Evolutionary conservation across 164 flowering plant genomes (phyloP), one percentile per base, ranked within the genome.

Genomic region (Akebia trifoliata): DNA sequence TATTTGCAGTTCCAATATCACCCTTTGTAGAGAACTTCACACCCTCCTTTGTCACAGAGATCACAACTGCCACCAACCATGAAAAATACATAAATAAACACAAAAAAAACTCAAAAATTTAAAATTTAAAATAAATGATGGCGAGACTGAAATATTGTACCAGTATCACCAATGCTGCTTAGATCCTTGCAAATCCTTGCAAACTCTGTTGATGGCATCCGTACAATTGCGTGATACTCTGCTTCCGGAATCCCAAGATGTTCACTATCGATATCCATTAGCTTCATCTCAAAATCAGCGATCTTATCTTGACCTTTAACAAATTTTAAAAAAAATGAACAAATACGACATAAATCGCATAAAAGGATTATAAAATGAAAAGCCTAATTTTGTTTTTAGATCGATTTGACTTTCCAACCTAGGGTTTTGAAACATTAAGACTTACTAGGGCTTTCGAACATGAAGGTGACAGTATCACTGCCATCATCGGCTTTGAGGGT

Each of bases 191-290:
- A 90, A 62, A 90, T 90, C 64, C 83, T 80, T 4, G 86, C 79
- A 72, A 87, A 90, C 67, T 90, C 97, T 20, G 81, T 59, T 0
- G 95, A 75, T 7, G 97, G 95, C 97, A 90, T 87, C 68, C 82
- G 64, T 4, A 87, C 89, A 49, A 90, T 87, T 17, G 95, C 84
- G 55, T 90, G 93, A 57, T 87, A 90, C 60, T 87, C 93, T 9
- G 95, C 85, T 60, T 90, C 95, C 0, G 97, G 97, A 46, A 90
- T 90, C 21, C 95, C 95, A 24, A 90, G 83, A 67, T 90, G 97
- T 75, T 90, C 93, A 44, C 97, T 87, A 52, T 90, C 97, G 21
- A 90, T 87, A 69, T 85, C 91, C 97, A 87, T 90, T 60, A 90
- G 72, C 67, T 85, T 90, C 97, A 90, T 90, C 74, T 86, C 93